These are phyloP conservation scores for Malassezia equina DNA, from an alignment of 1,284 basidiomycete genomes.

Conservation along the genomic window DNA sequence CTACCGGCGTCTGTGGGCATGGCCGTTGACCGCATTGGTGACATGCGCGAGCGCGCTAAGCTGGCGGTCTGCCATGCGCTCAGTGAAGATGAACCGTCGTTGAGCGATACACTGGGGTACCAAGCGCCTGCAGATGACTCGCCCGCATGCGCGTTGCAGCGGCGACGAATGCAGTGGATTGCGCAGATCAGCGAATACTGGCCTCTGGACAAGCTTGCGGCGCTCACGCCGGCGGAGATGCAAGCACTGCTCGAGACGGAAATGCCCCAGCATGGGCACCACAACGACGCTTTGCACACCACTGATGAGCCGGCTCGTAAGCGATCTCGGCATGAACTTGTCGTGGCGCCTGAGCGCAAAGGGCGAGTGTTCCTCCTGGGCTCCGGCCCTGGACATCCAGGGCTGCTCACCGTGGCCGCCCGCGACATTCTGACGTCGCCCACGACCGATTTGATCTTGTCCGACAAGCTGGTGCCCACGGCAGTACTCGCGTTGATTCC, in stretches of 20 bases:
- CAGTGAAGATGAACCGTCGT: slow-evolving; percentile 5
- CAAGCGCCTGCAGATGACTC: background rate
- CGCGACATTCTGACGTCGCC: slow-evolving; percentile 62
- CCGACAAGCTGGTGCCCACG: slow-evolving; percentile 92
- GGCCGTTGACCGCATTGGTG: slow-evolving; percentile 68
- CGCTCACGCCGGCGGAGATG: slow-evolving; percentile 63
- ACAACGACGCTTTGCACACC: background rate
- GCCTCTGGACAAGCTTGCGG: slow-evolving; percentile 67
- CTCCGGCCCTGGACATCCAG: slow-evolving; percentile 87
- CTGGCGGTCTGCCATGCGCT: slow-evolving; percentile 20
- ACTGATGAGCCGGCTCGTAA: slow-evolving; percentile 1
- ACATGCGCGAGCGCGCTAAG: slow-evolving; percentile 60
- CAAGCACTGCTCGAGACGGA: slow-evolving; percentile 46
- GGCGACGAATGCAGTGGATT: slow-evolving; percentile 49
- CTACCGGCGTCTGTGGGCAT: slow-evolving; percentile 66
- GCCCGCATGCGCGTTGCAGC: slow-evolving; percentile 19
- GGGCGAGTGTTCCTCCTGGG: slow-evolving; percentile 63
- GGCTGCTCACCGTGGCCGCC: slow-evolving; percentile 76
- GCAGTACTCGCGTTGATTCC: slow-evolving; percentile 82
- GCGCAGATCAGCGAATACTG: slow-evolving; percentile 61
- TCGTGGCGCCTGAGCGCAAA: background rate
- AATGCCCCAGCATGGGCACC: slow-evolving; percentile 18
- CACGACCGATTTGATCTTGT: slow-evolving; percentile 72
- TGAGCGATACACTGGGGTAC: slow-evolving; percentile 5
- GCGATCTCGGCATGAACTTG: slow-evolving; percentile 9